Evolutionary conservation across 75 land plant species (phyloP), one percentile per base, ranked within the genome.

Genomic region (Pinus tabuliformis): DNA sequence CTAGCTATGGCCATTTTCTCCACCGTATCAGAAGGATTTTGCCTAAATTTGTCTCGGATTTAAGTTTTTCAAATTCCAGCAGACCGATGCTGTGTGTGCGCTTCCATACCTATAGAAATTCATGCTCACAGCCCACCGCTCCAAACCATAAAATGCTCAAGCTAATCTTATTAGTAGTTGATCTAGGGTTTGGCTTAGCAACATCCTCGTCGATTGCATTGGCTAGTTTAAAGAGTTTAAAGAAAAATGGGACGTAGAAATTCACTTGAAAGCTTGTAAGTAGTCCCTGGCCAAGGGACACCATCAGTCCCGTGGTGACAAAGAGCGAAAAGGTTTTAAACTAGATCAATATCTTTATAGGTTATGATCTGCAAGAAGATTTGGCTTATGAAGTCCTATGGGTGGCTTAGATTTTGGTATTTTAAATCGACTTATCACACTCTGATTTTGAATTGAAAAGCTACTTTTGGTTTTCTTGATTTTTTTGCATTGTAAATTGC

Each of bases 351-450:
- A 73, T 93, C 71, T 93, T 84, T 59, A 75, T 93, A 8, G 95
- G 95, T 22, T 93, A 90, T 75, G 95, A 93, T 75, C 85, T 91
- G 2, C 81, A 90, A 0, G 95, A 93, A 66, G 92, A 93, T 72
- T 75, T 82, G 45, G 95, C 95, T 0, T 93, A 83, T 78, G 83
- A 89, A 77, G 93, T 93, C 8, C n/a, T n/a, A n/a, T n/a, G n/a
- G n/a, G n/a, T n/a, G n/a, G n/a, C n/a, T n/a, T n/a, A n/a, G n/a
- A n/a, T n/a, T n/a, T n/a, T n/a, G n/a, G n/a, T n/a, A n/a, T n/a
- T n/a, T n/a, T n/a, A n/a, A n/a, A n/a, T n/a, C n/a, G n/a, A n/a
- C n/a, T n/a, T n/a, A n/a, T n/a, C n/a, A n/a, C n/a, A n/a, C n/a
- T n/a, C n/a, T n/a, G n/a, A n/a, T n/a, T n/a, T n/a, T n/a, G n/a